Evolutionary conservation across 352 stramenopile genomes (phyloP), one percentile per base, ranked within the genome.

Genomic region (Globisporangium canariense): DNA sequence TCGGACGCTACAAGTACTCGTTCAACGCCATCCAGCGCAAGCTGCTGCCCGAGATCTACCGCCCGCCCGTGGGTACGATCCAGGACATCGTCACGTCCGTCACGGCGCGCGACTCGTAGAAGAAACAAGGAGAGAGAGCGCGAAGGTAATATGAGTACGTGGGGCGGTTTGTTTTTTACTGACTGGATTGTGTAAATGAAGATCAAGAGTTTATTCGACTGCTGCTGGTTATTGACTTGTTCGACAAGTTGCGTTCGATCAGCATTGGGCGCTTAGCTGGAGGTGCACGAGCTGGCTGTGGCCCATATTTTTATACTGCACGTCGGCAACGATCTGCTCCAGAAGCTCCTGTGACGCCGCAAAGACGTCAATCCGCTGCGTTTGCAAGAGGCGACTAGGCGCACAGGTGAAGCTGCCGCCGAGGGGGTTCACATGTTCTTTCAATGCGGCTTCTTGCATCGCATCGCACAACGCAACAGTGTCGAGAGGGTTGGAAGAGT

Each of bases 1-100:
- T 98, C 10, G 97, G 97, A 3, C 89, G 97, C 40, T 86, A 78
- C 63, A 98, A 97, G 73, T 99, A 98, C 84, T 98, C 96, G 30
- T 99, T 99, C 76, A 99, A 99, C 76, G 87, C 89, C 13, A 76
- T 99, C 46, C 97, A 99, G 74, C 86, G 91, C 16, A 97, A 98
- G 71, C 89, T 98, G 60, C 89, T 99, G 67, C 97, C 97, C 0
- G 85, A 93, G 52, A 88, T 97, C 18, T 98, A 98, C 60, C 78
- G 90, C 7, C 93, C 93, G 30, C 93, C 93, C 1, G 75, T 92
- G 55, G 74, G 81, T 20, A 98, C 91, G 41, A 96, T 98, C 62
- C 88, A 98, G 57, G 88, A 97, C 63, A 94, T 97, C 45, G 86
- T 97, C 34, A 97, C 89, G 8, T 97, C 89, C 0, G 88, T 97